Conservation (phyloP, 345 rosid species). For the Populus alba region DNA sequence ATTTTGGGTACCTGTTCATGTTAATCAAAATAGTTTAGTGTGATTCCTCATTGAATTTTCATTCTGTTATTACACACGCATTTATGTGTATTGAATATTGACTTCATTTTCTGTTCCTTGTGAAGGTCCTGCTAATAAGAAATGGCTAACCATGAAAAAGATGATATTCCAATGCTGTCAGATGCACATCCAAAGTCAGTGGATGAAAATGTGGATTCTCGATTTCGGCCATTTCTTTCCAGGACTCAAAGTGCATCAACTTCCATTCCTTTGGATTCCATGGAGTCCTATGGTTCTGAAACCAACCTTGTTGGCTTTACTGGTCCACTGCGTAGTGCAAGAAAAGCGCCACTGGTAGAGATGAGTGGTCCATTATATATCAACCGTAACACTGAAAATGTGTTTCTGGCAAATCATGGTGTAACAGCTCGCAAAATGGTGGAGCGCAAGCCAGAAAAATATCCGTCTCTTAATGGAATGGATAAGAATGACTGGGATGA, state of each 20-base stretch:
- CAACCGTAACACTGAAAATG: constrained; percentile 34
- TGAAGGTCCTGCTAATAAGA: constrained; percentile 23
- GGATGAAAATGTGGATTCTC: constrained; percentile 36
- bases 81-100: background rate
- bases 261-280: constrained; percentile 45
- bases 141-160: constrained; percentile 57
- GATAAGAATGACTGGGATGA: constrained; percentile 42
- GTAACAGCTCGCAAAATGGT: constrained; percentile 10
- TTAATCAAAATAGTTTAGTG: background rate
- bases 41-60: background rate
- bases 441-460: constrained; percentile 38
- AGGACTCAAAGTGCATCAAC: constrained; percentile 63
- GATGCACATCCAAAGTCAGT: constrained; percentile 26
- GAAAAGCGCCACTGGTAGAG: constrained; percentile 46
- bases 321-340: constrained; percentile 75
- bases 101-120: background rate
- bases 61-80: background rate
- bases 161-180: constrained; percentile 66
- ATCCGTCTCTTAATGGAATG: constrained; percentile 29
- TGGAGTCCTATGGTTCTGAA: constrained; percentile 47
- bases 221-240: constrained; percentile 30
- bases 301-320: constrained; percentile 57
- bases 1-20: background rate
- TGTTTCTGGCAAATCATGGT: constrained; percentile 30
- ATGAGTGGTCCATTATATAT: constrained; percentile 71